A percentile compares a stretch with the other conserved stretches of the same genome.
phyloP scores from a whole-genome alignment of 202 grass and related monocot genomes.

The Eragrostis tef region DNA sequence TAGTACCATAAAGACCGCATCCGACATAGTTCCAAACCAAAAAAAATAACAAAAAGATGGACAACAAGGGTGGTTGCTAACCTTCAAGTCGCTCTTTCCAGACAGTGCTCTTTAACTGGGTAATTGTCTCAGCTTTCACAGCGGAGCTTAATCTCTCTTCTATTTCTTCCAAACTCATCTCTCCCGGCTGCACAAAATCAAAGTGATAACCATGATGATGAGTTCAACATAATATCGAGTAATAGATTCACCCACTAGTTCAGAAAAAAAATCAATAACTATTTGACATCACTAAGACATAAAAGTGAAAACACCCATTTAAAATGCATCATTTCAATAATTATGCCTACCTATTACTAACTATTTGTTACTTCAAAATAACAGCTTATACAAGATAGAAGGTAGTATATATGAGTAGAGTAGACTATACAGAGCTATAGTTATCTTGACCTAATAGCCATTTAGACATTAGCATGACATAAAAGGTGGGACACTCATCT shows the following conservation, averaged over 20 bases:
- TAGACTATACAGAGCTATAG: not conserved
- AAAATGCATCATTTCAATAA: not conserved
- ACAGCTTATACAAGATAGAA: not conserved
- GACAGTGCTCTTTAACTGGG: constrained; percentile 86
- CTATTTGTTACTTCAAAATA: not conserved
- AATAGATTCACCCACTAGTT: constrained; percentile 7
- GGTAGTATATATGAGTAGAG: not conserved
- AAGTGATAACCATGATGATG: constrained; percentile 35
- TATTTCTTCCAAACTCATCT: constrained; percentile 99
- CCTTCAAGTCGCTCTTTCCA: constrained; percentile 99
- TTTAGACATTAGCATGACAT: too few relatives aligned
- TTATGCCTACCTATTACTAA: not conserved
- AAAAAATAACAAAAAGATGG: constrained; percentile 45
- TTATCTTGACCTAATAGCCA: too few relatives aligned
- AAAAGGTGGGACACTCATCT: too few relatives aligned
- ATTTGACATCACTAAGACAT: constrained; percentile 7
- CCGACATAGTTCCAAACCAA: constrained; percentile 26
- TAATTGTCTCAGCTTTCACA: constrained; percentile 77
- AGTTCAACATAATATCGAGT: not conserved
- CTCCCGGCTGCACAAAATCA: constrained; percentile 71
- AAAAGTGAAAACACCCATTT: not conserved
- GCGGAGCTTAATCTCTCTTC: constrained; percentile 74
- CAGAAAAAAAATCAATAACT: not conserved
- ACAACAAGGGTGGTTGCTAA: constrained; percentile 28
- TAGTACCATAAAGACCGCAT: constrained; percentile 30